These are phyloP conservation scores for Physocladia obscura DNA, from an alignment of 192 early-diverging fungal species.

Conservation along the genomic window DNA sequence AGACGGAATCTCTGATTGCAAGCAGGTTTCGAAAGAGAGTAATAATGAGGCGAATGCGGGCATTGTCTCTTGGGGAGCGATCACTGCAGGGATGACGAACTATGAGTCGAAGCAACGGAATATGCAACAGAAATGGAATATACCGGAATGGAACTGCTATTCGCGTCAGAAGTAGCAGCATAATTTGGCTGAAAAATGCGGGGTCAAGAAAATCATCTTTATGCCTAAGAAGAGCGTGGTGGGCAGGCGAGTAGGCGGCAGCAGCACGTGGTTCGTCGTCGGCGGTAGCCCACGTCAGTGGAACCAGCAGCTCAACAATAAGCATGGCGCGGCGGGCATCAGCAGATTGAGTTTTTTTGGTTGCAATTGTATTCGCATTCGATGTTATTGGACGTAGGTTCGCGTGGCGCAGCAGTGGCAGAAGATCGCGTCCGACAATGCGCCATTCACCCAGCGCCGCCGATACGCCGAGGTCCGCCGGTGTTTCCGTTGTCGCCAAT, in stretches of 20 bases:
- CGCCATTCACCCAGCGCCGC: constrained; percentile 72
- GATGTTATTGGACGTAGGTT: constrained; percentile 1
- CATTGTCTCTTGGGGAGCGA: constrained; percentile 57
- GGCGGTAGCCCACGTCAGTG: constrained; percentile 80
- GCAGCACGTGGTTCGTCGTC: not conserved
- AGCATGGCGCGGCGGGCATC: constrained; percentile 20
- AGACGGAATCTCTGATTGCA: constrained; percentile 72
- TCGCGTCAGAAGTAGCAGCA: constrained; percentile 52
- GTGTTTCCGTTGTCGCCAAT: too few species aligned
- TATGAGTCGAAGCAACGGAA: not conserved
- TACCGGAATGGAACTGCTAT: constrained; percentile 49
- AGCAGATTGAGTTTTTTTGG: too few species aligned
- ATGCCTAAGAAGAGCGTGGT: constrained; percentile 60
- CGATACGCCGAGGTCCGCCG: constrained; percentile 58
- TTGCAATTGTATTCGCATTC: too few species aligned
- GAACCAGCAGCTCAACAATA: constrained; percentile 82
- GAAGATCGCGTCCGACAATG: constrained; percentile 73
- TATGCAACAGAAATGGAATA: not conserved
- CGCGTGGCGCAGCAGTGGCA: constrained; percentile 58
- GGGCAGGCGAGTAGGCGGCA: constrained; percentile 29
- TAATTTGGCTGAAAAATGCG: constrained; percentile 52
- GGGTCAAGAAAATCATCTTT: constrained; percentile 68
- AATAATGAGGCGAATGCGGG: constrained; percentile 66
- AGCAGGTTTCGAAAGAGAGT: constrained; percentile 79
- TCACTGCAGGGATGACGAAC: constrained; percentile 43